Evolutionary conservation across 768 basidiomycete genomes (phyloP).

Genomic region (Sporobolomyces phaffii): DNA sequence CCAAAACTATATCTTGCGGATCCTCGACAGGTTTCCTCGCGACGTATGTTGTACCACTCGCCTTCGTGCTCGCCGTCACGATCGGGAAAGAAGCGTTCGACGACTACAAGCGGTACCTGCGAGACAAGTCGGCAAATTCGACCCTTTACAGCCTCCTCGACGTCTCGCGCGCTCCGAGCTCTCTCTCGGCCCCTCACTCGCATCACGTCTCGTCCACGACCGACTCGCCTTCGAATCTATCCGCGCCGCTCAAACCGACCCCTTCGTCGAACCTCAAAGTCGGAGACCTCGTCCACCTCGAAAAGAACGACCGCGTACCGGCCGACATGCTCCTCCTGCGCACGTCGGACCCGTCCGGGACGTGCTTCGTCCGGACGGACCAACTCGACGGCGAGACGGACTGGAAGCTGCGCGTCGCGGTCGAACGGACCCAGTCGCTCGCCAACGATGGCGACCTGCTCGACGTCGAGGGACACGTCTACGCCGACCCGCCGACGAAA

Average conservation of each 20-base stretch:
- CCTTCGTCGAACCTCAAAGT: conserved; percentile 83
- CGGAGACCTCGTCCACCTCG: conserved; percentile 80
- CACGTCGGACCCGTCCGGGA: conserved; percentile 81
- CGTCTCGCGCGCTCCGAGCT: conserved; percentile 43
- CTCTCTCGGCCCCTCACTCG: conserved; percentile 30
- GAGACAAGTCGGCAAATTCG: conserved; percentile 92
- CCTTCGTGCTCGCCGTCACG: conserved; percentile 87
- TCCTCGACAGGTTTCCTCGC: conserved; percentile 72
- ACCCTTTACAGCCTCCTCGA: conserved; percentile 81
- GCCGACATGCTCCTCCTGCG: conserved; percentile 84
- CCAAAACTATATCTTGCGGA: too few relatives aligned
- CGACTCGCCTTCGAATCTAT: not conserved
- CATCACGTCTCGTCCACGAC: conserved; percentile 30
- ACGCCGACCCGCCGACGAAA: conserved; percentile 91
- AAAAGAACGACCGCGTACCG: conserved; percentile 96
- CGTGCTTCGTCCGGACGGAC: conserved; percentile 95
- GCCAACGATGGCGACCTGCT: conserved; percentile 54
- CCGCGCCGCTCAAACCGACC: conserved; percentile 25
- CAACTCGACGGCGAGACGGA: conserved; percentile 98
- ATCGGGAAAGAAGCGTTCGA: conserved; percentile 99
- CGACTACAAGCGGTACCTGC: conserved; percentile 86
- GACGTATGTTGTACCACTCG: conserved; percentile 92
- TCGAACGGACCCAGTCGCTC: conserved; percentile 73
- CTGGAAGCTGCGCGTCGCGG: conserved; percentile 92
- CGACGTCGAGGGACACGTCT: conserved; percentile 75